Evolutionary conservation across 345 rosid species (phyloP).

Genomic region (Acer negundo): DNA sequence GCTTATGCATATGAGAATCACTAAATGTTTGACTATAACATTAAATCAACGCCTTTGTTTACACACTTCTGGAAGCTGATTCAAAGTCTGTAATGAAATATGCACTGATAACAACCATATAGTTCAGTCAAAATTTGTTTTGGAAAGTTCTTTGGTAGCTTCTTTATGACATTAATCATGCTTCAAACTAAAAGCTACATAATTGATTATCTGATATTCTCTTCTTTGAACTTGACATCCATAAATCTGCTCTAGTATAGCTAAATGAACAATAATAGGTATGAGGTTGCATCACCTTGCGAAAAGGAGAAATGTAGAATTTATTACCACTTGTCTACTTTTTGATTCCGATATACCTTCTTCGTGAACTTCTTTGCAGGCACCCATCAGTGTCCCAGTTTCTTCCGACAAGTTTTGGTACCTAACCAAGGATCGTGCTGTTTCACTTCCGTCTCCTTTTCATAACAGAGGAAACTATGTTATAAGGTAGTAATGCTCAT

Average conservation of each 20-base stretch:
- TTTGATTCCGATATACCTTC: constrained; percentile 12
- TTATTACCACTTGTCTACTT: not conserved
- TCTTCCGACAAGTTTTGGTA: constrained; percentile 89
- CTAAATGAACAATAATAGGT: not conserved
- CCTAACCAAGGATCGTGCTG: constrained; percentile 71
- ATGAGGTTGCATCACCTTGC: not conserved
- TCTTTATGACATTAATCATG: not conserved
- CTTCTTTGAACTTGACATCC: not conserved
- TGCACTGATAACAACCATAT: not conserved
- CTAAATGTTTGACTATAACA: not conserved
- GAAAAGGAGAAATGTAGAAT: not conserved
- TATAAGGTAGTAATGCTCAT: constrained; percentile 56
- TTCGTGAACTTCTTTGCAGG: constrained; percentile 45
- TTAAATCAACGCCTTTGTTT: not conserved
- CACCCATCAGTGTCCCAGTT: constrained; percentile 75
- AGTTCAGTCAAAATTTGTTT: not conserved
- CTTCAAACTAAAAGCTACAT: not conserved
- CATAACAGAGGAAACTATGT: constrained; percentile 88
- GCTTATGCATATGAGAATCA: constrained; percentile 4
- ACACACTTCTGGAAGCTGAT: not conserved
- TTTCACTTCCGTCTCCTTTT: constrained; percentile 88
- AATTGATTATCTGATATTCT: constrained; percentile 3
- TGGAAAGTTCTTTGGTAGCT: not conserved
- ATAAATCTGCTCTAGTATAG: not conserved
- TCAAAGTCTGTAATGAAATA: not conserved